Conservation (phyloP, 306 rosid species). For the Potentilla sterilis region DNA sequence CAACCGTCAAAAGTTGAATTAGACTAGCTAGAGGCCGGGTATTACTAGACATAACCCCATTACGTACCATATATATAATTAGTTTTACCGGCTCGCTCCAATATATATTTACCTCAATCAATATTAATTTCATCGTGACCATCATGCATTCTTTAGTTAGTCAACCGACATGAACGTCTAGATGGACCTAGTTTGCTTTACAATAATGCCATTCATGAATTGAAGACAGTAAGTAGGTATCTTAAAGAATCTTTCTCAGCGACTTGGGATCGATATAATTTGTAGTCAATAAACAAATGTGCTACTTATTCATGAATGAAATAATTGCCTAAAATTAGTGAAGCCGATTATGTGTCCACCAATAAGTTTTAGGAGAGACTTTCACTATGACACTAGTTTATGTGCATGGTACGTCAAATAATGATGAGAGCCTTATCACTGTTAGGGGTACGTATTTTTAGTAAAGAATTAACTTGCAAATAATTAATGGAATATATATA, state of each 20-base stretch:
- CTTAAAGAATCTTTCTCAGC: conserved; percentile 41
- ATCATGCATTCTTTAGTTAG: background rate
- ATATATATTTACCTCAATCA: background rate
- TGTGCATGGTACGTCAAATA: conserved; percentile 10
- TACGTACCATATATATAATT: background rate
- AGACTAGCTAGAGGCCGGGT: background rate
- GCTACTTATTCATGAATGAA: conserved; percentile 11
- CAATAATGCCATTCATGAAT: conserved; percentile 16
- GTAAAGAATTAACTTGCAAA: too few relatives aligned
- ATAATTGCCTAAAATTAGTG: conserved; percentile 25
- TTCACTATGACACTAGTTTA: background rate
- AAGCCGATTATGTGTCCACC: conserved; percentile 21
- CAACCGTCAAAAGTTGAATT: conserved; percentile 1
- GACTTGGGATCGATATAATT: conserved; percentile 17
- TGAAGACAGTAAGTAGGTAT: conserved; percentile 14
- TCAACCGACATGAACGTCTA: conserved; percentile 11
- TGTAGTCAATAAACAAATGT: conserved; percentile 13
- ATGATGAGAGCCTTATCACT: background rate
- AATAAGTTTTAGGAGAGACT: conserved; percentile 4
- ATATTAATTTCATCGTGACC: background rate
- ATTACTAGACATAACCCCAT: background rate
- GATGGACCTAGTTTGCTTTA: conserved; percentile 16
- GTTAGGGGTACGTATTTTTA: too few relatives aligned
- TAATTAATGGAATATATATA: too few relatives aligned
- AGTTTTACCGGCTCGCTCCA: too few relatives aligned